These are phyloP conservation scores for Tolypocladium sp. DNA, from an alignment of 2,329 filamentous ascomycete species.

Conservation along the genomic window DNA sequence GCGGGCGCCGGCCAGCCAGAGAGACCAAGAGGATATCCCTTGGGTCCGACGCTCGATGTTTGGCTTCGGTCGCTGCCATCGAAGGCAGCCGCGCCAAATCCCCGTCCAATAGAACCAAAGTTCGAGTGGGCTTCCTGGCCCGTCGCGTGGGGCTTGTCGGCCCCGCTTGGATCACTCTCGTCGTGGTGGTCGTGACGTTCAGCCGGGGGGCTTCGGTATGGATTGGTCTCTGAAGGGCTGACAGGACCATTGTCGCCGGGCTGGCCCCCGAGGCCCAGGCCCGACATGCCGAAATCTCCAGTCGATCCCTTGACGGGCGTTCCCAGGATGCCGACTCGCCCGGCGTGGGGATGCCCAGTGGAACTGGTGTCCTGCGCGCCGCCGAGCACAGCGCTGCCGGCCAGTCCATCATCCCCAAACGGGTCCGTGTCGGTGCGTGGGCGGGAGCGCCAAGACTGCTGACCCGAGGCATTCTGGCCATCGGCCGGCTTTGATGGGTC, in stretches of 20 bases:
- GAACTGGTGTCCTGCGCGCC: constrained; percentile 62
- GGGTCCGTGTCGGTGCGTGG: constrained; percentile 67
- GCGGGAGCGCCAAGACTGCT: constrained; percentile 47
- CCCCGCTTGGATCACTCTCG: constrained; percentile 43
- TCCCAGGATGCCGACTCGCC: constrained; percentile 34
- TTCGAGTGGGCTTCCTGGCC: constrained; percentile 28
- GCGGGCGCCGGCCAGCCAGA: constrained; percentile 52
- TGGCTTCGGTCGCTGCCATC: constrained; percentile 85
- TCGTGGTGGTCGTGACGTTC: constrained; percentile 61
- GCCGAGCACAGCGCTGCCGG: constrained; percentile 64
- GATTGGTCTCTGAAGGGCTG: constrained; percentile 93
- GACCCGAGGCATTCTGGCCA: constrained; percentile 28
- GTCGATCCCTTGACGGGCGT: constrained; percentile 46
- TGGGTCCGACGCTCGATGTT: constrained; percentile 78
- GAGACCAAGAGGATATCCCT: constrained; percentile 60
- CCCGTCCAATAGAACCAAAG: constrained; percentile 47
- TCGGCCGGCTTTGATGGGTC: constrained; percentile 56
- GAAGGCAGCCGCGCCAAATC: constrained; percentile 40
- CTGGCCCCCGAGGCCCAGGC: constrained; percentile 47
- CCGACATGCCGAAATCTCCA: constrained; percentile 54
- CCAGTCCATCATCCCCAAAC: constrained; percentile 57
- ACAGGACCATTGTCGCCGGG: constrained; percentile 59
- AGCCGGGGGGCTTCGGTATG: constrained; percentile 82
- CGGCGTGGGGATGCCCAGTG: constrained; percentile 15
- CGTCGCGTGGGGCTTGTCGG: constrained; percentile 37